Evolutionary conservation across 805 yeast species (phyloP), one percentile per base, ranked within the genome.

Genomic region (Saccharomycopsis guyanensis): DNA sequence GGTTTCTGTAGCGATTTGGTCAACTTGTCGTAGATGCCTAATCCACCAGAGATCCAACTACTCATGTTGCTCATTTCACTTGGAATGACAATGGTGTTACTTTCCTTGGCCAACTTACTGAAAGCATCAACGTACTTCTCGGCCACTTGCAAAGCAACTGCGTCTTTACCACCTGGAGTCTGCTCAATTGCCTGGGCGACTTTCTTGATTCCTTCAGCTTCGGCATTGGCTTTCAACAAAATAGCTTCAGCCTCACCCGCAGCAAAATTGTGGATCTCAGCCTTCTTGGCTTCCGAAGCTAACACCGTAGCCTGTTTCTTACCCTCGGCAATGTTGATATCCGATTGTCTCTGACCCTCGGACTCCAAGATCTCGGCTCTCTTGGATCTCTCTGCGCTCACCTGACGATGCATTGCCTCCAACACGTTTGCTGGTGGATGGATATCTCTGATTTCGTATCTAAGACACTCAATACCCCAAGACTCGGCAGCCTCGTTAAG

Each of bases 341-440:
- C 82, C 31, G 86, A 71, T 59, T 82, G 87, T 60, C 88, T 75
- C 45, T 75, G 76, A 63, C 95, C 95, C 65, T 86, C 95, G 38
- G 87, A 78, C 58, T 86, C 95, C 59, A 86, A 72, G 54, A 86
- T 86, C 62, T 86, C 91, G 2, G 95, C 95, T 51, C 95, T 71
- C 61, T 86, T 86, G 43, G 88, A 79, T 55, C 95, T 70, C 63
- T 86, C 95, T 38, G 94, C 93, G 49, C 82, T 75, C 20, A 86
- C 95, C 63, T 84, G 95, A 60, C 91, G 76, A 64, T 86, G 95
- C 95, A 86, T 86, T 23, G 95, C 93, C 57, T 82, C 89, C 56
- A 86, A 74, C 8, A 86, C 95, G 55, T 84, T 83, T 32, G 73
- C 72, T 2, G 95, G 95, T 1, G 95, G 95, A 60, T 86, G 88